Evolutionary conservation across 306 rosid species (phyloP), one percentile per base, ranked within the genome.

Genomic region (Cicer yamashitae): DNA sequence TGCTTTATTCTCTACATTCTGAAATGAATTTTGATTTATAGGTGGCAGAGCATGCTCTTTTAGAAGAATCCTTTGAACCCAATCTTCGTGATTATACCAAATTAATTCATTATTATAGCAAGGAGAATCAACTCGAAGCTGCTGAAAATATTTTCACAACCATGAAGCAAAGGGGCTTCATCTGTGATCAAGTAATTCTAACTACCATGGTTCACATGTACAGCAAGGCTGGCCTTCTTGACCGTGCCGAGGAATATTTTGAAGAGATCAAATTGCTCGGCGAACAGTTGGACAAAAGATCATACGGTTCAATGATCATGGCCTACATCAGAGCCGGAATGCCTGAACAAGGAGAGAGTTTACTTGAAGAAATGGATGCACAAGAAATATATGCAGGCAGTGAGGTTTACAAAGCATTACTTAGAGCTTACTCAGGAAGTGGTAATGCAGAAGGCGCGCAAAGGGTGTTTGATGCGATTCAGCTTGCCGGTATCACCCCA

Each of bases 261-360:
- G 93, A 91, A 80, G 97, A 94, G 82, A 77, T 94, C 71, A 94
- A 82, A 83, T 81, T 86, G 79, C 94, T 91, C 4, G 93, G 92
- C 6, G 72, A 90, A 62, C 87, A 82, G 6, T 39, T 91, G 79
- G 98, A 94, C 79, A 86, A 86, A 82, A 82, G 97, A 81, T 90
- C 97, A 1, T 88, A 90, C 8, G 98, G 97, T 54, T 78, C 97
- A 8, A 91, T 94, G 94, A 84, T 91, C 79, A 91, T 85, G 96
- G 94, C 94, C 71, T 91, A 90, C 69, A 73, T 91, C 71, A 86
- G 98, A 82, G 98, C 93, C 4, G 91, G 91, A 84, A 68, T 83
- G 84, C 96, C 90, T 1, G 86, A 81, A 63, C 73, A 81, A 37
- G 98, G 96, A 17, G 96, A 94, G 72, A 56, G 0, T n/a, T 78